phyloP scores from a whole-genome alignment of 2,329 filamentous ascomycete species.

The Penicillium italicum region DNA sequence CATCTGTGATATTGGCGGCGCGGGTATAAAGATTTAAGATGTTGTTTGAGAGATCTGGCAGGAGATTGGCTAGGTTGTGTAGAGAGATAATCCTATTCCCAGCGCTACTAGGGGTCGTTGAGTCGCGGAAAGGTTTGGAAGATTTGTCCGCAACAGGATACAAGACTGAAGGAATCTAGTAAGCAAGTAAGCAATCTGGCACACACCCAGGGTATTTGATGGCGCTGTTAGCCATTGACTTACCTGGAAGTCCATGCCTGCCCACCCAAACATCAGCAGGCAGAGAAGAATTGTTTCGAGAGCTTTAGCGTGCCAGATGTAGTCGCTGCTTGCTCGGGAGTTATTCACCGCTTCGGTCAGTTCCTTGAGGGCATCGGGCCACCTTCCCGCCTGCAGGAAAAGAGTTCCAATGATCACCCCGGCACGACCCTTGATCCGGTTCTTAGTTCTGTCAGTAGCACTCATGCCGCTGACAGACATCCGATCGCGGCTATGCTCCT shows the following conservation, averaged over 20 bases:
- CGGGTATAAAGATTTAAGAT: conserved; percentile 56
- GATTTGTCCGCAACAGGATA: conserved; percentile 51
- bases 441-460: conserved; percentile 71
- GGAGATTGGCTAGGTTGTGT: conserved; percentile 50
- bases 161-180: conserved; percentile 52
- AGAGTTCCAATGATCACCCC: conserved; percentile 78
- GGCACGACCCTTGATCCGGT: conserved; percentile 75
- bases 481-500: conserved; percentile 58
- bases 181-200: background rate
- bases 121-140: conserved; percentile 42
- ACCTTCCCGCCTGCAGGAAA: conserved; percentile 83
- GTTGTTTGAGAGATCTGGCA: conserved; percentile 56
- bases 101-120: conserved; percentile 42
- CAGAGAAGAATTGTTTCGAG: conserved; percentile 82
- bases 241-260: conserved; percentile 69
- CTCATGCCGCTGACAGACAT: conserved; percentile 67
- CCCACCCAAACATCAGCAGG: conserved; percentile 79
- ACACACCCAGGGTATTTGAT: background rate
- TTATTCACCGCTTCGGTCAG: conserved; percentile 74
- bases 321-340: conserved; percentile 77
- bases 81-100: conserved; percentile 46
- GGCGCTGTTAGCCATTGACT: background rate
- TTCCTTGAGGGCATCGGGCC: conserved; percentile 82
- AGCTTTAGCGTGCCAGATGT: conserved; percentile 96
- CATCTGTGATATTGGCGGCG: conserved; percentile 50